phyloP scores from a whole-genome alignment of 179 eudicot species.

The Beta lomatogona region DNA sequence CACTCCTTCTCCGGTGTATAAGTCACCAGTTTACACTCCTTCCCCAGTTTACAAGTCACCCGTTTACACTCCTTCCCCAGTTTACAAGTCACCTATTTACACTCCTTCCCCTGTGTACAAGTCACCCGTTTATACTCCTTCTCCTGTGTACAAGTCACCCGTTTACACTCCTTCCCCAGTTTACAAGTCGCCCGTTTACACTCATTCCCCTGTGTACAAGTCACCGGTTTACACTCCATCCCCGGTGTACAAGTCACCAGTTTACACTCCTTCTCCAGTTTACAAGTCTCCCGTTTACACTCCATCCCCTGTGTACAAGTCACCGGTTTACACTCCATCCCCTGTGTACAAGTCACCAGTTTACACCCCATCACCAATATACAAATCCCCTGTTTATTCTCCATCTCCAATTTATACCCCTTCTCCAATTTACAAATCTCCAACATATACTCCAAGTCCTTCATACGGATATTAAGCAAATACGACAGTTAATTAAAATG shows the following conservation, averaged over 20 bases:
- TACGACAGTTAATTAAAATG: too few relatives aligned
- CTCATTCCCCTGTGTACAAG: constrained; percentile 14
- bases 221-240: constrained; percentile 2
- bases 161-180: background rate
- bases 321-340: background rate
- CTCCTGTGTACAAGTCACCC: constrained; percentile 1
- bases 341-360: background rate
- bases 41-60: background rate
- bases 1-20: too few relatives aligned
- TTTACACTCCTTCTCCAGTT: background rate
- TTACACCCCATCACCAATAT: background rate
- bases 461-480: too few relatives aligned
- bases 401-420: background rate
- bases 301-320: background rate
- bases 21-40: background rate
- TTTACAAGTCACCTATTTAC: background rate
- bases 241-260: background rate
- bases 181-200: background rate
- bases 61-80: background rate
- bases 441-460: background rate
- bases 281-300: background rate
- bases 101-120: background rate
- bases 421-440: background rate
- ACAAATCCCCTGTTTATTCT: background rate
- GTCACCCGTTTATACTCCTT: background rate